Conservation (phyloP, 352 stramenopile species). For the Phytophthora palmivora region DNA sequence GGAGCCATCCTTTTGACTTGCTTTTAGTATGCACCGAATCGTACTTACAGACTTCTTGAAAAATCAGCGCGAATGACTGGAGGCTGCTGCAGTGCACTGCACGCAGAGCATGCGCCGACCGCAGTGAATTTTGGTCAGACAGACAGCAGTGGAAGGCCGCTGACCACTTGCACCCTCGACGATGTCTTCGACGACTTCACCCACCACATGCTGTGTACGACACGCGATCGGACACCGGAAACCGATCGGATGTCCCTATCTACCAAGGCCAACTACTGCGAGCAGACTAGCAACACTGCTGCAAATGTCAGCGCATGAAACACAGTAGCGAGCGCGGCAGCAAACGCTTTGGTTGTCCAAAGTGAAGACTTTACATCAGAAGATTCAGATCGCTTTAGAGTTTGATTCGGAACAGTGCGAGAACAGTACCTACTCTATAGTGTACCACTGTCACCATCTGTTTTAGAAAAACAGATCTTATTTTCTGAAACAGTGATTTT, state of each 20-base stretch:
- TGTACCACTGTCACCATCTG: constrained; percentile 15
- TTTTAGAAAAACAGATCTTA: background rate
- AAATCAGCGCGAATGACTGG: constrained; percentile 16
- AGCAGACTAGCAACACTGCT: background rate
- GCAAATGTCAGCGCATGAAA: background rate
- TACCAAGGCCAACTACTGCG: background rate
- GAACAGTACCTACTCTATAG: constrained; percentile 19
- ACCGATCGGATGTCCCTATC: background rate
- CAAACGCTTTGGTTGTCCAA: too few species aligned
- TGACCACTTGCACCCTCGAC: background rate
- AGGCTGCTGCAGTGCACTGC: background rate
- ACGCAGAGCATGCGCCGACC: background rate
- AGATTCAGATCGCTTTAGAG: too few species aligned
- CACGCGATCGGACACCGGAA: constrained; percentile 1
- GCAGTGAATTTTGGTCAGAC: constrained; percentile 4
- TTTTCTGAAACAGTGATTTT: too few species aligned
- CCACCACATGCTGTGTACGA: background rate
- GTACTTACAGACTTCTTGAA: constrained; percentile 12
- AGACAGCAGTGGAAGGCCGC: constrained; percentile 5
- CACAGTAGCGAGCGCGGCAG: background rate
- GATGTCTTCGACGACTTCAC: background rate
- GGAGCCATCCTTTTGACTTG: constrained; percentile 7
- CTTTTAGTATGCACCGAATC: constrained; percentile 3
- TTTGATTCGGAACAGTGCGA: constrained; percentile 16
- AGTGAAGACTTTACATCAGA: too few species aligned